A percentile compares a stretch with the other conserved stretches of the same genome.
phyloP scores from a whole-genome alignment of 1,139 yeast genomes.

The Geotrichum europaeum region DNA sequence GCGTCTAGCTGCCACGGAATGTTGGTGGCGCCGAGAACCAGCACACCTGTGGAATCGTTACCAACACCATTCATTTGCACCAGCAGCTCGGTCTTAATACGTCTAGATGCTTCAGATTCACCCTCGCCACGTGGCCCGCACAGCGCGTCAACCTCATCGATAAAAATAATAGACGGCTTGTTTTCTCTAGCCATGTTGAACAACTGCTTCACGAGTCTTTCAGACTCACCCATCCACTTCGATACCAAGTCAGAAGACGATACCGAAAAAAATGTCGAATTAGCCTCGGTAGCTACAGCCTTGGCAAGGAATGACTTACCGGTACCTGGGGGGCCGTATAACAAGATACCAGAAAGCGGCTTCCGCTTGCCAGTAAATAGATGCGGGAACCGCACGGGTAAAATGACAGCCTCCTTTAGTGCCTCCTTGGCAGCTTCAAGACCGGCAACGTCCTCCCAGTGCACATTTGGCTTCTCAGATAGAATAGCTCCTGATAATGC shows the following conservation, averaged over 20 bases:
- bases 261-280: constrained; percentile 91
- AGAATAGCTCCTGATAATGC: constrained; percentile 91
- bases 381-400: constrained; percentile 93
- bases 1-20: constrained; percentile 99
- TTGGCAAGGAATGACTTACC: constrained; percentile 96
- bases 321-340: constrained; percentile 98
- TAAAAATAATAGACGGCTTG: constrained; percentile 90
- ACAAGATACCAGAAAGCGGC: constrained; percentile 84
- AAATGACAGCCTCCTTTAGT: constrained; percentile 90
- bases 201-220: constrained; percentile 87
- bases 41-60: constrained; percentile 84
- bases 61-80: constrained; percentile 99
- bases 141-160: constrained; percentile 95
- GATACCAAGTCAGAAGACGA: constrained; percentile 91
- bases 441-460: constrained; percentile 96
- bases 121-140: constrained; percentile 99
- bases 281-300: constrained; percentile 98
- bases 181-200: constrained; percentile 95
- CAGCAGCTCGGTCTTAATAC: constrained; percentile 91
- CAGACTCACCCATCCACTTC: constrained; percentile 99
- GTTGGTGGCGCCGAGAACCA: constrained; percentile 95
- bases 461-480: constrained; percentile 86
- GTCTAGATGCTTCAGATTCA: constrained; percentile 91
- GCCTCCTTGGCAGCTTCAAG: constrained; percentile 94
- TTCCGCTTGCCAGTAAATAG: constrained; percentile 88